Conservation (phyloP, 2,329 filamentous ascomycete genomes). For the Aureobasidium sp. region DNA sequence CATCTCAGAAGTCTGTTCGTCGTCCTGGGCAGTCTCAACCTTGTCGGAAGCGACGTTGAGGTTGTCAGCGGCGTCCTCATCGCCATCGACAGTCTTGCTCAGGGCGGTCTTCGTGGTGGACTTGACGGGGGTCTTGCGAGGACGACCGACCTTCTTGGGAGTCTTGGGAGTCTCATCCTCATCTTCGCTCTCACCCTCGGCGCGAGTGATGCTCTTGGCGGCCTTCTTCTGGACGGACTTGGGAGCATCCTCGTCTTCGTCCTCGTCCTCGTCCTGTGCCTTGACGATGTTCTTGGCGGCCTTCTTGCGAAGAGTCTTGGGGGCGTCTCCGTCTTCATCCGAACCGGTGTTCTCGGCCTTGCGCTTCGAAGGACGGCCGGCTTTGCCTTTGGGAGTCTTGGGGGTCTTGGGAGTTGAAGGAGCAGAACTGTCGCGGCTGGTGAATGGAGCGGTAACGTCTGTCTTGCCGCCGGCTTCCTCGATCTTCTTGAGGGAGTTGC, state of each 20-base stretch:
- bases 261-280: neutral
- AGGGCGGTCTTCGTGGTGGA: neutral
- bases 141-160: neutral
- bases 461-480: constrained; percentile 18
- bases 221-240: neutral
- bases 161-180: neutral
- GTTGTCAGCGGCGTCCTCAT: neutral
- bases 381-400: constrained; percentile 8
- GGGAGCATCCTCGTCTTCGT: neutral
- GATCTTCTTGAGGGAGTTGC: constrained; percentile 23
- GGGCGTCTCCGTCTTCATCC: neutral
- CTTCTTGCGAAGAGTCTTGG: constrained; percentile 4
- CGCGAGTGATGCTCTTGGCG: neutral
- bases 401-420: constrained; percentile 5
- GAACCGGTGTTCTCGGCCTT: constrained; percentile 4
- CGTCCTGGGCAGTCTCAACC: neutral
- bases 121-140: constrained; percentile 4
- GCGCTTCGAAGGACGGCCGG: constrained; percentile 7
- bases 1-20: neutral
- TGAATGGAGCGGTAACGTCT: neutral
- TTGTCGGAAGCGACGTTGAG: neutral
- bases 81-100: neutral
- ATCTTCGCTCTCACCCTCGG: neutral
- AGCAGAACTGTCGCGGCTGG: neutral
- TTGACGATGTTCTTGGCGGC: neutral